Evolutionary conservation across 768 basidiomycete genomes (phyloP), one percentile per base, ranked within the genome.

Genomic region (Suillus brevipes): DNA sequence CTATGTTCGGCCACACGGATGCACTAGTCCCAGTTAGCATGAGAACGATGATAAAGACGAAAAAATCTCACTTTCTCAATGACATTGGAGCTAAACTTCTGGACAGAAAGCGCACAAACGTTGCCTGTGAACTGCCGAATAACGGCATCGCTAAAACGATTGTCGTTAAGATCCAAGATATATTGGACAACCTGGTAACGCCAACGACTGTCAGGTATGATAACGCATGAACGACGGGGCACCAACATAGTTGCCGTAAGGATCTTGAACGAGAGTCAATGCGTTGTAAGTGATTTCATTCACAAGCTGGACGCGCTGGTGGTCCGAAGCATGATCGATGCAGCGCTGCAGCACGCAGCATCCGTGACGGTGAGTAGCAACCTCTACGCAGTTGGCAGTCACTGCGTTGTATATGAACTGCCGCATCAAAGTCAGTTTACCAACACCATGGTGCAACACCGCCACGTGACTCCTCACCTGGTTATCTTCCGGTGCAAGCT

Each of bases 381-480:
- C 97, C 79, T 99, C 97, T 61, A 99, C 95, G 72, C 97, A 97
- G 79, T 99, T 98, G 40, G 94, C 93, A 34, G 97, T 97, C 42
- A 99, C 97, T 64, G 97, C 97, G 72, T 99, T 99, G 80, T 99
- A 99, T 72, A 99, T 99, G 81, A 99, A 99, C 91, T 95, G 28
- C 20, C 25, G 34, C 57, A 16, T 8, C 31, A 56, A 40, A 7
- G 1, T 36, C 57, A 62, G 23, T 34, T 31, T 10, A n/a, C 67
- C 4, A 67, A 61, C 37, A 10, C n/a, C n/a, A 50, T 7, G 25
- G 8, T 31, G 45, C 1, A n/a, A 31, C 7, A 13, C 45, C 50
- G 47, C 65, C 3, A 38, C 28, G n/a, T n/a, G n/a, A 43, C 47
- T 58, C 67, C 72, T 20, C 77, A 90, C 94, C 85, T 99, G 97